Evolutionary conservation across 2,329 filamentous ascomycete genomes (phyloP), one percentile per base, ranked within the genome.

Genomic region (Zelopaecilomyces penicillatus): DNA sequence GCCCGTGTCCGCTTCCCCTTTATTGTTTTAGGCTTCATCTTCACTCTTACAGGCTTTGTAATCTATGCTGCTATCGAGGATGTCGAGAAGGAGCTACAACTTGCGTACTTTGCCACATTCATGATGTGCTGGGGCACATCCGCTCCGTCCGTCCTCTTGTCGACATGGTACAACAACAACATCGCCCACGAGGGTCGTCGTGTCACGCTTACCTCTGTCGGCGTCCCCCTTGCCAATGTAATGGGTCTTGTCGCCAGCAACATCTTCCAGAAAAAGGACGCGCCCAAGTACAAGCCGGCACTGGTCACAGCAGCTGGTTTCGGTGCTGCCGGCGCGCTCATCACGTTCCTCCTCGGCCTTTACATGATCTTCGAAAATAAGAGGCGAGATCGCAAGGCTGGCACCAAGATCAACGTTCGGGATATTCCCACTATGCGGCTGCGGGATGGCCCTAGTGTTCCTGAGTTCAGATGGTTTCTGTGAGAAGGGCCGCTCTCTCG

Each of bases 61-160:
- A 85, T 91, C 57, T 90, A 85, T 53, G 83, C 83, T 1, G 72
- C 80, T 19, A 83, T 91, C 46, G 68, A 79, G 50, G 72, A 82
- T 52, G 78, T 87, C 11, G 61, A 76, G 33, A 55, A 67, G 4
- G 68, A 83, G 34, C 60, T 83, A n/a, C 70, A 74, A 4, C 70
- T 87, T 1, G 85, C 83, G 1, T 89, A 89, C 57, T 88, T 81
- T 51, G 83, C 84, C 5, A 81, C 76, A 44, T 90, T 89, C 61
- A 85, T 89, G 82, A 87, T 89, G 83, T 84, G 80, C 8, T 88
- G 83, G 80, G 85, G 85, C 11, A 87, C 83, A 0, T 82, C 80
- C 1, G 84, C 85, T 0, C 85, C 86, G 0, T 85, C 79, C 0
- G 84, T 89, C 6, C 69, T 90, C 9, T 68, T 82, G 67, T 80